These are phyloP conservation scores for Trypanosoma avium DNA, from an alignment of 208 protist species.

Conservation along the genomic window DNA sequence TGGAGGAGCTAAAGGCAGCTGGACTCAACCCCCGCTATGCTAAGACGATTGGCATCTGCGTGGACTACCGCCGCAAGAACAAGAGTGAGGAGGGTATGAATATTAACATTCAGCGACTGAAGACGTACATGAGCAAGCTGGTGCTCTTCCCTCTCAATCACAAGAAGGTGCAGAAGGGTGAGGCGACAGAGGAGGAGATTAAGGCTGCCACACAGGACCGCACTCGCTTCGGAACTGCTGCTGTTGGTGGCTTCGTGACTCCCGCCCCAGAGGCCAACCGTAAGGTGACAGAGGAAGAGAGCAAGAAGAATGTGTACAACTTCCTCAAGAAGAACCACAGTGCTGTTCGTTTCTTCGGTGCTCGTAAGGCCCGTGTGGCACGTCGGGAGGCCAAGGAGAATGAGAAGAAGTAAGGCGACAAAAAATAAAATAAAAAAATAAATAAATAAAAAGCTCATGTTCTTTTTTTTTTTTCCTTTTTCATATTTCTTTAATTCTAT, in stretches of 20 bases:
- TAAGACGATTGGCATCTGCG: conserved; percentile 95
- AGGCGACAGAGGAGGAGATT: conserved; percentile 71
- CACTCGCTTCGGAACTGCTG: conserved; percentile 64
- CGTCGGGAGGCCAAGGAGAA: conserved; percentile 84
- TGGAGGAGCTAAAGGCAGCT: conserved; percentile 95
- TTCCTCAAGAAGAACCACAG: conserved; percentile 92
- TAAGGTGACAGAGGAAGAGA: conserved; percentile 81
- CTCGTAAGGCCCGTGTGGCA: conserved; percentile 73
- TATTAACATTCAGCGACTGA: conserved; percentile 96
- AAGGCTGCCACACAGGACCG: conserved; percentile 76
- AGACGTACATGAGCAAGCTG: conserved; percentile 96
- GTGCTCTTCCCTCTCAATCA: conserved; percentile 92
- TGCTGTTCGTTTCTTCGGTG: conserved; percentile 91
- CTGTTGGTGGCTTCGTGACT: conserved; percentile 66
- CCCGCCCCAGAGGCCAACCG: conserved; percentile 63
- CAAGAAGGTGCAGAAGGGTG: conserved; percentile 84
- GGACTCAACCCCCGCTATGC: conserved; percentile 85
- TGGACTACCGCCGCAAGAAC: conserved; percentile 96
- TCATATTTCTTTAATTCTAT: conserved; percentile 19
- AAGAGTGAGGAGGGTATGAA: conserved; percentile 92
- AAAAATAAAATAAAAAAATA: background rate
- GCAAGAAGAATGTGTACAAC: conserved; percentile 87
- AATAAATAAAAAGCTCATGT: conserved; percentile 20
- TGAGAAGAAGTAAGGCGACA: conserved; percentile 37
- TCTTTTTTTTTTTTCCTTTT: conserved; percentile 23